A percentile compares a stretch with the other conserved stretches of the same genome.
Evolutionary conservation across 345 rosid species (phyloP).

Genomic region (Eutrema heterophyllum): DNA sequence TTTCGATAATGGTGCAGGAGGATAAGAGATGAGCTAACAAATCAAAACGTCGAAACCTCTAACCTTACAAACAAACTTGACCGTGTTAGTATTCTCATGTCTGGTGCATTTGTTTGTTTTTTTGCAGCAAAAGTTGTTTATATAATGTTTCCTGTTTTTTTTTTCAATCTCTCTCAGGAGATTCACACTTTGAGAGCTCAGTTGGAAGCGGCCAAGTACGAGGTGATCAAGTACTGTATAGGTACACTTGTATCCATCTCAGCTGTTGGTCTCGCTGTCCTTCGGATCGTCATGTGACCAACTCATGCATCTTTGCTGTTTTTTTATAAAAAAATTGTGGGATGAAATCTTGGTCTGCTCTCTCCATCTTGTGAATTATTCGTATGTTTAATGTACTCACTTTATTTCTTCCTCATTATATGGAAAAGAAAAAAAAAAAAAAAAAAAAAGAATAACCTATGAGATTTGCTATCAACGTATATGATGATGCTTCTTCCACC

Average conservation of each 20-base stretch:
- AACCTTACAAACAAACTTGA: slow-evolving; percentile 88
- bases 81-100: slow-evolving; percentile 41
- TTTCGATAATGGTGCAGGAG: slow-evolving; percentile 41
- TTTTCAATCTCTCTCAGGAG: slow-evolving; percentile 45
- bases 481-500: not conserved
- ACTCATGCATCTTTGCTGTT: slow-evolving; percentile 14
- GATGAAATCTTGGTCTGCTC: slow-evolving; percentile 27
- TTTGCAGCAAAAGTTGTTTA: not conserved
- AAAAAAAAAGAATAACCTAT: not conserved
- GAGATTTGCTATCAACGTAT: not conserved
- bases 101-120: not conserved
- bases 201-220: slow-evolving; percentile 81
- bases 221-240: slow-evolving; percentile 83
- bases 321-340: not conserved
- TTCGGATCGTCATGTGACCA: slow-evolving; percentile 65
- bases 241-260: slow-evolving; percentile 84
- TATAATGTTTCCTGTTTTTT: not conserved
- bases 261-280: slow-evolving; percentile 79
- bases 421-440: not conserved
- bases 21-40: slow-evolving; percentile 71
- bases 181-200: slow-evolving; percentile 80
- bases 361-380: slow-evolving; percentile 9
- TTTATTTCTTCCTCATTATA: not conserved
- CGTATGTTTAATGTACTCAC: slow-evolving; percentile 17
- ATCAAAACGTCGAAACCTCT: slow-evolving; percentile 65